Evolutionary conservation across 805 yeast genomes (phyloP).

Genomic region (Myxozyma geophila): DNA sequence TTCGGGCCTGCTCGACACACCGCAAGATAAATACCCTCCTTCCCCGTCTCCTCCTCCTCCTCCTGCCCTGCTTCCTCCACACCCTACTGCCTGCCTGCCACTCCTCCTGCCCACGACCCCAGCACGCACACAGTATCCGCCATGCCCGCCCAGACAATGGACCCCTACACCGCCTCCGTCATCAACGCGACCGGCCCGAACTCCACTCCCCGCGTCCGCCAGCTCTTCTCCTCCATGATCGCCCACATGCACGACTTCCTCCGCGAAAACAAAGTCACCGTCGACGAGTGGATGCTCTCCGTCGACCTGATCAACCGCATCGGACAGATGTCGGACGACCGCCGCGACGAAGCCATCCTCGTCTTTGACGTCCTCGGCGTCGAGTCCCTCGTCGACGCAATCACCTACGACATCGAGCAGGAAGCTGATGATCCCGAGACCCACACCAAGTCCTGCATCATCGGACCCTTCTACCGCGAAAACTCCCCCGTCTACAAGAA

Average conservation of each 20-base stretch:
- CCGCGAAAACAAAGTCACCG: constrained; percentile 44
- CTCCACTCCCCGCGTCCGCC: constrained; percentile 41
- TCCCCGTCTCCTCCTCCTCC: not conserved
- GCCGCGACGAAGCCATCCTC: constrained; percentile 44
- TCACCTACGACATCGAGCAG: constrained; percentile 40
- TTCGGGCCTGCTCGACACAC: not conserved
- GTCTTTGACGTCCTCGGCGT: constrained; percentile 46
- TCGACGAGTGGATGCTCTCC: constrained; percentile 45
- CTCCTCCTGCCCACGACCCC: no score
- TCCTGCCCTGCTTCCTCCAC: not conserved
- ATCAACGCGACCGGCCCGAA: constrained; percentile 44
- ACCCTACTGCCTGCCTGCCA: no score
- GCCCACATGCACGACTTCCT: constrained; percentile 46
- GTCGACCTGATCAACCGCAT: constrained; percentile 43
- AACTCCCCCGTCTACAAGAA: constrained; percentile 42
- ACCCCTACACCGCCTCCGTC: constrained; percentile 43
- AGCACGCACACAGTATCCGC: no score
- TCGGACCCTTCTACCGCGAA: constrained; percentile 46
- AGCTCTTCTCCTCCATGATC: constrained; percentile 41
- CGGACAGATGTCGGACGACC: constrained; percentile 44
- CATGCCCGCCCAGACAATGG: constrained; percentile 33
- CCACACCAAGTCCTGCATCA: constrained; percentile 42
- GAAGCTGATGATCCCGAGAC: constrained; percentile 2
- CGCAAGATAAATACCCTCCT: not conserved
- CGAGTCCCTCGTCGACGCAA: constrained; percentile 45